These are phyloP conservation scores for Leucosporidium yakuticum DNA, from an alignment of 768 basidiomycete species.

Conservation along the genomic window DNA sequence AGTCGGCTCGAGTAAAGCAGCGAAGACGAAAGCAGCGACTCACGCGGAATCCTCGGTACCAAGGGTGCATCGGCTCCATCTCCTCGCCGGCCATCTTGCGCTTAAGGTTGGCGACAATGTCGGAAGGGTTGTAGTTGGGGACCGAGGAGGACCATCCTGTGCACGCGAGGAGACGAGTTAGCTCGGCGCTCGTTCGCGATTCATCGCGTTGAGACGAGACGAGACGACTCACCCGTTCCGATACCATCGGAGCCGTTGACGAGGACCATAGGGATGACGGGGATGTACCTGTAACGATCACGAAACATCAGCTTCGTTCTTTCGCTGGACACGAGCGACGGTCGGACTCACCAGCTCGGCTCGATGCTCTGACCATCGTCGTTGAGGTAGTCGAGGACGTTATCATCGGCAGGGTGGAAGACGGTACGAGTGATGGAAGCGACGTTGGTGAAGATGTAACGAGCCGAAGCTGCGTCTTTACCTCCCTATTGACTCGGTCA, in stretches of 20 bases:
- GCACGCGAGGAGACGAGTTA: slow-evolving; percentile 7
- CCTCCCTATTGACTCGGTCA: slow-evolving; percentile 57
- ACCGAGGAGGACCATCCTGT: slow-evolving; percentile 90
- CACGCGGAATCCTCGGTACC: slow-evolving; percentile 85
- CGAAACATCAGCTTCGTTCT: not conserved
- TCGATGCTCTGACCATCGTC: slow-evolving; percentile 84
- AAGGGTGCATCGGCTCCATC: slow-evolving; percentile 77
- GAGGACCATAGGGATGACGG: slow-evolving; percentile 77
- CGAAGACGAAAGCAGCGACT: slow-evolving; percentile 9
- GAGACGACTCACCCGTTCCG: slow-evolving; percentile 65
- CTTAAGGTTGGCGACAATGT: slow-evolving; percentile 81
- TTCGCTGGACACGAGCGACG: not conserved
- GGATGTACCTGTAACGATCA: slow-evolving; percentile 56
- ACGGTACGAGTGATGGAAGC: slow-evolving; percentile 65
- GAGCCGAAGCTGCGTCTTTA: slow-evolving; percentile 90
- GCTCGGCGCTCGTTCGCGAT: not conserved
- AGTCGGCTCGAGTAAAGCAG: not conserved
- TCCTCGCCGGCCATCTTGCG: slow-evolving; percentile 81
- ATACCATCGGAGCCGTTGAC: slow-evolving; percentile 96
- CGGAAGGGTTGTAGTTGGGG: slow-evolving; percentile 84
- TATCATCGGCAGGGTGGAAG: slow-evolving; percentile 78
- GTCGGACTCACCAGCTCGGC: slow-evolving; percentile 59
- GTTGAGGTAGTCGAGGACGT: slow-evolving; percentile 70
- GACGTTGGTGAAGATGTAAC: slow-evolving; percentile 89
- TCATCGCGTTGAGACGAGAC: no score